Conservation (phyloP, 805 yeast species). For the Tetrapisispora pingtungensis region DNA sequence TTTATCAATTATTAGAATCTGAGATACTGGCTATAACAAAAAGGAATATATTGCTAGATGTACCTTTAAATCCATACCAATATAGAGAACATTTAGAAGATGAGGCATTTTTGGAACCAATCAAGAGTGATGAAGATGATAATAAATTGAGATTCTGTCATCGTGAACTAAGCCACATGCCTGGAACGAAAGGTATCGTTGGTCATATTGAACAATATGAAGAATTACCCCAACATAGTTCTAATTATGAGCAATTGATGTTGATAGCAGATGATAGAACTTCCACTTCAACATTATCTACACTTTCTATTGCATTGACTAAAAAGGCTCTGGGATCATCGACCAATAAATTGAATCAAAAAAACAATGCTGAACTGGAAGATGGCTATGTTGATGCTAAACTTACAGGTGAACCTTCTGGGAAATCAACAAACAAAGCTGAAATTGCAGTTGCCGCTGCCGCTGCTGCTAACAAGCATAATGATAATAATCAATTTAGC, state of each 20-base stretch:
- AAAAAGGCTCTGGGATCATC: constrained; percentile 17
- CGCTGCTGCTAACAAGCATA: constrained; percentile 27
- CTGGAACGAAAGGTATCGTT: constrained; percentile 32
- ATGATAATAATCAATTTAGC: constrained; percentile 56
- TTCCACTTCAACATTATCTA: constrained; percentile 31
- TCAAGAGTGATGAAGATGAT: constrained; percentile 29
- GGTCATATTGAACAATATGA: constrained; percentile 49
- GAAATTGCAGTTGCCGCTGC: constrained; percentile 34
- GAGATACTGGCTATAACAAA: constrained; percentile 72
- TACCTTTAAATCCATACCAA: constrained; percentile 59
- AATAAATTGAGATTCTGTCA: constrained; percentile 30
- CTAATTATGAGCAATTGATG: constrained; percentile 90
- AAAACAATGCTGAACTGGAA: not conserved
- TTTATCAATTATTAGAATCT: constrained; percentile 77
- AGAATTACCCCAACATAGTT: constrained; percentile 61
- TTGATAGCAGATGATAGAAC: constrained; percentile 45
- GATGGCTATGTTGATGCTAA: constrained; percentile 2
- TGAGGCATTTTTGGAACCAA: constrained; percentile 34
- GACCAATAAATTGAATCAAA: not conserved
- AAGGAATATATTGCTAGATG: constrained; percentile 65
- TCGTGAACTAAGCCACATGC: constrained; percentile 33
- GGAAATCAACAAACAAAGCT: constrained; percentile 28
- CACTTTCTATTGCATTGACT: constrained; percentile 30
- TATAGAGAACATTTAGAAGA: constrained; percentile 30
- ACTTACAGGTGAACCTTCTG: constrained; percentile 6